Base-by-base conservation (phyloP, 139 green algal species). In the Auxenochlorella pyrenoidosa region DNA sequence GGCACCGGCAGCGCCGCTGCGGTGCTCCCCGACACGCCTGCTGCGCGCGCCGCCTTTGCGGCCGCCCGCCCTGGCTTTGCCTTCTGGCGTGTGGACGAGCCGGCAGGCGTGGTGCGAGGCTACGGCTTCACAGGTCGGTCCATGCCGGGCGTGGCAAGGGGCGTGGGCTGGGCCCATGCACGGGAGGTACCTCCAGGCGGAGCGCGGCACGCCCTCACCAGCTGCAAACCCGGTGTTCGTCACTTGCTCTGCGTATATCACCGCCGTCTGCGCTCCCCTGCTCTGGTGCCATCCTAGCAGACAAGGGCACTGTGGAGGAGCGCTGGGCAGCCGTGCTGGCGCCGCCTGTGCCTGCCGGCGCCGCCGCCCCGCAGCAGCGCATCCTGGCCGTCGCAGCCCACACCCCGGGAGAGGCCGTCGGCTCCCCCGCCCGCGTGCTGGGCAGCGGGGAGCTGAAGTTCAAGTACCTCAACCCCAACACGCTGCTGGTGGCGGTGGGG, bases 401-500 rank as follows among this genome's bases (percentile, higher is more conserved):
- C 21, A 87, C 90, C 60, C 75, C 90, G 0, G 79, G 76, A 0
- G 94, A 98, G 77, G 77, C 76, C 0, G 88, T 97, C 26, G 92
- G 96, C 91, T 94, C 93, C 15, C 91, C 93, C 30, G 94, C 94
- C 80, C 97, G 96, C 89, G 94, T 98, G 36, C 86, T 98, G 75
- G 96, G 95, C 34, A 93, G 98, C 87, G 94, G 94, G 54, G 93
- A 78, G 90, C 91, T 98, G 77, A 94, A 98, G 84, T 96, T 97
- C 92, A 98, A 97, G 70, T 97, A 99, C 92, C 86, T 98, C 36
- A 98, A 97, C 91, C 95, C 94, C 82, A 99, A 99, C 93, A 92
- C 92, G 13, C 77, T 98, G 26, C 93, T 99, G n/a, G 85, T 99
- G 30, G 97, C 94, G 19, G 95, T 89, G 0, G 95, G 95, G 24